Evolutionary conservation across 2,329 filamentous ascomycete genomes (phyloP), one percentile per base, ranked within the genome.

Genomic region (Aspergillus arachidicola): DNA sequence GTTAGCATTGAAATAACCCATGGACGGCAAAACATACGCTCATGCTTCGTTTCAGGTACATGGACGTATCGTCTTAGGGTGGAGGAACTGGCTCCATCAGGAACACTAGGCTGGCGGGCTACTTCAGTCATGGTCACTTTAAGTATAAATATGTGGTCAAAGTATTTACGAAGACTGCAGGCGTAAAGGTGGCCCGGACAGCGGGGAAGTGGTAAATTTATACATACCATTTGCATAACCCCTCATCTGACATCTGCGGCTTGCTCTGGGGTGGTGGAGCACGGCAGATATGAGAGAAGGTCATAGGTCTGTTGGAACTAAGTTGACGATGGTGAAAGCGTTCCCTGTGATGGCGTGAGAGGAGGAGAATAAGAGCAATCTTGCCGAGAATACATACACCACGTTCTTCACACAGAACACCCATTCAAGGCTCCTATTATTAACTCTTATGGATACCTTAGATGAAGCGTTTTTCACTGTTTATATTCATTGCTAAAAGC

Each of bases 281-380:
- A 30, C 30, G n/a, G 30, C 51, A 54, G 28, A 7, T 32, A 14
- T 14, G 32, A 23, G 19, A 36, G 30, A 1, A 34, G n/a, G 14
- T n/a, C n/a, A 36, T 36, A 54, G 51, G 51, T 16, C 32, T 54
- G 51, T 54, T 28, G 45, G 23, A 1, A 28, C 14, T 28, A 19
- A 48, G 46, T 50, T 28, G 51, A 19, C 19, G 51, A 54, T 54
- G 51, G 30, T 54, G 51, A 54, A 34, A 54, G 51, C 7, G 3
- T 36, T 36, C 51, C 28, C 19, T n/a, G 51, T 36, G 51, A 54
- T 54, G 51, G 51, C 51, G 51, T 54, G 51, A 54, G 50, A 54
- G 38, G 36, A 41, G 30, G 32, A 32, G 32, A 32, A 12, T 12
- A 32, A 32, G 38, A 41, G 12, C 5, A 16, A 6, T 16, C 34